Percentiles rank a stretch among this genome's conserved stretches.
Conservation (phyloP, 2,329 filamentous ascomycete genomes). For the Biscogniauxia mediterranea region DNA sequence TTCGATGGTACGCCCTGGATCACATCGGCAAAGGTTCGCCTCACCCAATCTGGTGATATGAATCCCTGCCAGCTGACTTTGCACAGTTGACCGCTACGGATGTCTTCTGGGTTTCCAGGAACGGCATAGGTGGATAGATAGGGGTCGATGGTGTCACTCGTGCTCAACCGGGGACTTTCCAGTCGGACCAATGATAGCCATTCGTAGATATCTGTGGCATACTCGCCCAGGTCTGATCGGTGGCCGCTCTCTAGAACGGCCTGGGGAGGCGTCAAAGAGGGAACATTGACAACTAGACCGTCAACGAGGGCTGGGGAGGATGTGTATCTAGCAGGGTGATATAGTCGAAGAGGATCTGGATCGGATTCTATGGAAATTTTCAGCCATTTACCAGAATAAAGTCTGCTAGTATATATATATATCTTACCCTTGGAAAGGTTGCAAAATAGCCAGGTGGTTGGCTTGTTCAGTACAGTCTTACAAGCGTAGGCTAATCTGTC, state of each 20-base stretch:
- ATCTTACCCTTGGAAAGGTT: constrained; percentile 54
- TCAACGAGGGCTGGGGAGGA: constrained; percentile 34
- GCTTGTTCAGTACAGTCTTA: constrained; percentile 68
- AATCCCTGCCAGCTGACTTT: constrained; percentile 61
- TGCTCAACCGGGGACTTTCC: constrained; percentile 60
- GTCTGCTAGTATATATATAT: background rate
- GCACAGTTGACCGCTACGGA: constrained; percentile 38
- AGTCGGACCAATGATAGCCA: constrained; percentile 71
- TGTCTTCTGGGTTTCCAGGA: constrained; percentile 40
- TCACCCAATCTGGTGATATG: constrained; percentile 52
- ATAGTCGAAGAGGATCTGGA: constrained; percentile 48
- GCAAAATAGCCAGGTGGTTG: constrained; percentile 75
- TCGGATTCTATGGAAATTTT: constrained; percentile 38
- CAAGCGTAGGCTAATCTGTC: constrained; percentile 75
- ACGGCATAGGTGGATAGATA: constrained; percentile 68
- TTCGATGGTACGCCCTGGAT: constrained; percentile 42
- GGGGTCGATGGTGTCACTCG: constrained; percentile 60
- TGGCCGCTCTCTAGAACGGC: constrained; percentile 36
- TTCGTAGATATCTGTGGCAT: constrained; percentile 65
- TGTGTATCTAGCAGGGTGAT: constrained; percentile 44
- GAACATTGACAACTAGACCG: constrained; percentile 29
- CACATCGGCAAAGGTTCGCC: constrained; percentile 45
- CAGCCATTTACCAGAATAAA: background rate
- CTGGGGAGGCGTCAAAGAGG: constrained; percentile 33
- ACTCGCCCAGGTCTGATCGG: constrained; percentile 58